These are phyloP conservation scores for Penicillium oxalicum DNA, from an alignment of 2,329 filamentous ascomycete genomes.

Conservation along the genomic window DNA sequence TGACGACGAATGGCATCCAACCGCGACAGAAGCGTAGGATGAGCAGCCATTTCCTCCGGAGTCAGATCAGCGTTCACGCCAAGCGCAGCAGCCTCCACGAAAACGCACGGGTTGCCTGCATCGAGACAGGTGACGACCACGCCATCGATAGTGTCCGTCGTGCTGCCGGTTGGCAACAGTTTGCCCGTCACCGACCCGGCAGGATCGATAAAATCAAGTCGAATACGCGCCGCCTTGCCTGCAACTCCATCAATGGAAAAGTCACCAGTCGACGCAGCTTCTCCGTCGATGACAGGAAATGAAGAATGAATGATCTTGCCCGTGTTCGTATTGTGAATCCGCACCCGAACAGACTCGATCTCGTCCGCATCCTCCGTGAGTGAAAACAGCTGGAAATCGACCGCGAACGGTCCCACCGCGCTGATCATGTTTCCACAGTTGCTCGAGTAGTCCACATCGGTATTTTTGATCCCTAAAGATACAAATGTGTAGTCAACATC, in stretches of 20 bases:
- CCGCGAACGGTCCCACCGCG: constrained; percentile 60
- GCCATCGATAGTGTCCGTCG: constrained; percentile 47
- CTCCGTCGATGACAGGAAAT: constrained; percentile 48
- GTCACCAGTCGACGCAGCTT: constrained; percentile 47
- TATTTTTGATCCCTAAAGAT: constrained; percentile 58
- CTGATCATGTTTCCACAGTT: constrained; percentile 73
- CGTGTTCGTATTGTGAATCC: constrained; percentile 67
- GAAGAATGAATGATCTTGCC: constrained; percentile 55
- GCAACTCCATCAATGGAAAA: constrained; percentile 61
- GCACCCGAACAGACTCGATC: constrained; percentile 42
- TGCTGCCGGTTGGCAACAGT: constrained; percentile 55
- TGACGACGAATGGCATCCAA: constrained; percentile 53
- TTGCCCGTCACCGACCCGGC: constrained; percentile 59
- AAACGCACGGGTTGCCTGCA: constrained; percentile 59
- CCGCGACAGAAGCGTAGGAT: constrained; percentile 39
- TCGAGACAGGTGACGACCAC: constrained; percentile 55
- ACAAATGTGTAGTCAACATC: constrained; percentile 69
- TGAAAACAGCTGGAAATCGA: constrained; percentile 49
- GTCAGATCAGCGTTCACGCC: constrained; percentile 39
- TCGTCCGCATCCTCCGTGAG: neutral
- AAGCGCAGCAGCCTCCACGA: constrained; percentile 52
- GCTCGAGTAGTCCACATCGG: constrained; percentile 58
- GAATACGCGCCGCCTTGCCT: constrained; percentile 52
- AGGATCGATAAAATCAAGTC: constrained; percentile 57
- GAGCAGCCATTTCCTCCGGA: constrained; percentile 49